Conservation (phyloP, 805 yeast genomes). For the Saccharomycopsis malanga region DNA sequence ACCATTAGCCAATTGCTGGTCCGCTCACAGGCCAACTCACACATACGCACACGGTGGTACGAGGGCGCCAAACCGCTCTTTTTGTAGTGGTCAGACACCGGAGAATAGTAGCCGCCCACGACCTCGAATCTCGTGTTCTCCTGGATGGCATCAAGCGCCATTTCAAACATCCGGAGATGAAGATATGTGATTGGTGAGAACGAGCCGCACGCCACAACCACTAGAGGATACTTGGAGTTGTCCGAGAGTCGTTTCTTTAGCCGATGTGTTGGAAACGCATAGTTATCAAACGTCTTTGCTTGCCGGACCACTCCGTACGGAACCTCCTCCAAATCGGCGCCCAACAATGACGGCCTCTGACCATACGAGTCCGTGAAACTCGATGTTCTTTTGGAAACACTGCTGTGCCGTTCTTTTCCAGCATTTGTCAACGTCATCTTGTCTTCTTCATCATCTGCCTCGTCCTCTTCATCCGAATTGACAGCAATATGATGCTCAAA, state of each 20-base stretch:
- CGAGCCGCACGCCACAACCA: slow-evolving; percentile 95
- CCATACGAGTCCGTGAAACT: not conserved
- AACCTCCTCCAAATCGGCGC: slow-evolving; percentile 67
- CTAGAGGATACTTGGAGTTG: slow-evolving; percentile 77
- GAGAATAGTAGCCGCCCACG: slow-evolving; percentile 93
- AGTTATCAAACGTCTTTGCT: slow-evolving; percentile 60
- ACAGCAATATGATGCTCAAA: not conserved
- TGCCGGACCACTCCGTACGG: slow-evolving; percentile 92
- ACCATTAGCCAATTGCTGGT: slow-evolving; percentile 98
- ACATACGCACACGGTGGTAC: slow-evolving; percentile 90
- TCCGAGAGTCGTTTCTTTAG: slow-evolving; percentile 63
- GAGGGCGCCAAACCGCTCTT: slow-evolving; percentile 91
- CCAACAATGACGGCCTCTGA: not conserved
- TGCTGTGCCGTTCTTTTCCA: too few species aligned
- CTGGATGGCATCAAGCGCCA: slow-evolving; percentile 90
- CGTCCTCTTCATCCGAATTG: not conserved
- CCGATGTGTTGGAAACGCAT: slow-evolving; percentile 83
- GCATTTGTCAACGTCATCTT: too few species aligned
- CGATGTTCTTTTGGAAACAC: not conserved
- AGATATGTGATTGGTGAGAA: slow-evolving; percentile 93
- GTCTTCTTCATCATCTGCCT: not conserved
- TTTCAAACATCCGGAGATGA: slow-evolving; percentile 95
- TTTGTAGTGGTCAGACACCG: slow-evolving; percentile 87
- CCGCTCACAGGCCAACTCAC: slow-evolving; percentile 95
- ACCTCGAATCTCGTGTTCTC: slow-evolving; percentile 94